Evolutionary conservation across 305 asterid genomes (phyloP), one percentile per base, ranked within the genome.

Genomic region (Plantago coronopus): DNA sequence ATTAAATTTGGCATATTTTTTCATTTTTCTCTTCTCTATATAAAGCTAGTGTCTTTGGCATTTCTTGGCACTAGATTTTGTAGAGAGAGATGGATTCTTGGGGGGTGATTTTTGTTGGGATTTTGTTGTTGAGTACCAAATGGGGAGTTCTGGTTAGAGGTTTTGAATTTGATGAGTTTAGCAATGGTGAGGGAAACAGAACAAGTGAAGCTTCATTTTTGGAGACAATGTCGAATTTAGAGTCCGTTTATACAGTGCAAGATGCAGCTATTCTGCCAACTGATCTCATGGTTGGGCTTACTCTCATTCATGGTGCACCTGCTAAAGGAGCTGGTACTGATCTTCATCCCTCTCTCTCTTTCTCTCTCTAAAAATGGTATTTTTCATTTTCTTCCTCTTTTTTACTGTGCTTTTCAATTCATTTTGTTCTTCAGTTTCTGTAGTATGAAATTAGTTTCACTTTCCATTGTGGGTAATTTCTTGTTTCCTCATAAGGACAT

Each of bases 261-360:
- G 76, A 75, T 51, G 76, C 81, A 23, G 69, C 74, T 61, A 62
- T 55, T 23, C 75, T 79, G 34, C 66, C 82, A 10, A 19, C 67
- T 65, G 78, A 82, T 69, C 81, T 81, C 64, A 73, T 70, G 83
- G 87, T 84, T 69, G 70, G 70, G 45, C 84, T 84, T 65, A 73
- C 84, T 53, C 75, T 84, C 61, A 67, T 84, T 66, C 84, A 67
- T 18, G 91, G 86, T 60, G 88, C 88, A 73, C 81, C 71, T 65
- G 79, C 86, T 59, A 84, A 66, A 76, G 73, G 88, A 67, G 91
- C 88, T 72, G 91, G 91, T 84, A 74, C 19, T 27, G 34, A 27
- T 27, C 34, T 27, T 27, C 34, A 27, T 27, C n/a, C n/a, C 2
- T 49, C 15, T 37, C 55, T 51, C 59, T 55, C 45, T 60, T 54